phyloP scores from a whole-genome alignment of 2,329 filamentous ascomycete genomes.

The Trichoderma sp. region DNA sequence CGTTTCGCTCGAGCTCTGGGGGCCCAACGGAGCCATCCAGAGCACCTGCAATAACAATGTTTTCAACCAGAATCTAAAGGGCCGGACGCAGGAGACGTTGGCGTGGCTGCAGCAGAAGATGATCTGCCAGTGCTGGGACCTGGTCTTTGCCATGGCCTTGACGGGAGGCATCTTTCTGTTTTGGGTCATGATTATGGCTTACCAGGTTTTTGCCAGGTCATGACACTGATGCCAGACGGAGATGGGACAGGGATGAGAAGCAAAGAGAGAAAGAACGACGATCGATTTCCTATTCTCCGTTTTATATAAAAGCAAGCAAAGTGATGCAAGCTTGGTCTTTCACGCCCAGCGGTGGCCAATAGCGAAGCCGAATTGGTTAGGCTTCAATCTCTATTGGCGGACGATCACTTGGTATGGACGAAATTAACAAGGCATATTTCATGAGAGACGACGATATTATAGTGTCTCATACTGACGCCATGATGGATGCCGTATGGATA shows the following conservation, averaged over 20 bases:
- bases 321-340: neutral
- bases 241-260: neutral
- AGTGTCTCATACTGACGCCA: neutral
- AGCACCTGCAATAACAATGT: slow-evolving; percentile 55
- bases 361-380: neutral
- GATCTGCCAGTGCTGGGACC: slow-evolving; percentile 65
- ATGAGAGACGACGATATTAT: neutral
- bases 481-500: neutral
- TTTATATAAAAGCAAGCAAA: neutral
- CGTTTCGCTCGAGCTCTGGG: slow-evolving; percentile 61
- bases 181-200: slow-evolving; percentile 68
- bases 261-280: neutral
- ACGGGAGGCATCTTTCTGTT: slow-evolving; percentile 59
- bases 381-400: neutral
- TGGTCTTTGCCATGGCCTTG: slow-evolving; percentile 61
- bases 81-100: slow-evolving; percentile 53
- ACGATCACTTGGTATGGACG: neutral
- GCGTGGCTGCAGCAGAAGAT: slow-evolving; percentile 62
- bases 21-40: slow-evolving; percentile 56
- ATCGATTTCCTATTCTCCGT: neutral
- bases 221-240: slow-evolving; percentile 20
- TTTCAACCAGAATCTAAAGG: slow-evolving; percentile 48
- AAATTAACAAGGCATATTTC: neutral
- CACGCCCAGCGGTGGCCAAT: neutral
- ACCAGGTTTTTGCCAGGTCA: slow-evolving; percentile 57